Conservation (phyloP, 352 stramenopile genomes). For the Globisporangium ultimum region DNA sequence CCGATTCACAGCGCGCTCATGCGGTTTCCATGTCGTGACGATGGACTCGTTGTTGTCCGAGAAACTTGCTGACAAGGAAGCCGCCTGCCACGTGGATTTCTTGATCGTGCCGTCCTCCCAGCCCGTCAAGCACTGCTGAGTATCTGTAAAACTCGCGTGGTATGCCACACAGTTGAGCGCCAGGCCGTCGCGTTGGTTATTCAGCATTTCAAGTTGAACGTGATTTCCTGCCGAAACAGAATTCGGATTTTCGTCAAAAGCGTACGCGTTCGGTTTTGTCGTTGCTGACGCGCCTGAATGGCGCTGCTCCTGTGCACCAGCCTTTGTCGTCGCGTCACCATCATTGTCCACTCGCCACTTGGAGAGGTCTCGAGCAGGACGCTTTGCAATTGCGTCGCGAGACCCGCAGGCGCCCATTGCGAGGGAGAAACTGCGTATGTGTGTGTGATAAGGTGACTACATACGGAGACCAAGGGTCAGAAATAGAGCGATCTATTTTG, state of each 20-base stretch:
- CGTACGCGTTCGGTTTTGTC: constrained; percentile 7
- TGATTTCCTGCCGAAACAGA: not conserved
- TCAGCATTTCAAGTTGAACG: not conserved
- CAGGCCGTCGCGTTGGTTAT: constrained; percentile 11
- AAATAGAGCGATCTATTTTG: no score
- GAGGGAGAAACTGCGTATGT: no score
- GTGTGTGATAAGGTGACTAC: no score
- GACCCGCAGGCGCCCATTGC: constrained; percentile 56
- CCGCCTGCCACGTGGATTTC: constrained; percentile 32
- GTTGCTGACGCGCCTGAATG: not conserved
- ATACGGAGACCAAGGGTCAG: no score
- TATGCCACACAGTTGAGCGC: constrained; percentile 52
- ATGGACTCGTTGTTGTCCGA: not conserved
- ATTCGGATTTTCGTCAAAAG: not conserved
- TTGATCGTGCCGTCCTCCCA: constrained; percentile 78
- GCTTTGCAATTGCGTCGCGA: constrained; percentile 13
- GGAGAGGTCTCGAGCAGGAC: constrained; percentile 22
- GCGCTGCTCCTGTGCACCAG: not conserved
- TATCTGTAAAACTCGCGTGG: constrained; percentile 20
- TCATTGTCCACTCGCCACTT: constrained; percentile 43
- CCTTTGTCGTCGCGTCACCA: not conserved
- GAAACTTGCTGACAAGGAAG: not conserved
- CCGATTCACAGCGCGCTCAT: constrained; percentile 59
- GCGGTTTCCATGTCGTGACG: constrained; percentile 40
- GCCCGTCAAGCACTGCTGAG: constrained; percentile 37